phyloP scores from a whole-genome alignment of 2,329 filamentous ascomycete genomes.

The Pestalotiopsis sp. region DNA sequence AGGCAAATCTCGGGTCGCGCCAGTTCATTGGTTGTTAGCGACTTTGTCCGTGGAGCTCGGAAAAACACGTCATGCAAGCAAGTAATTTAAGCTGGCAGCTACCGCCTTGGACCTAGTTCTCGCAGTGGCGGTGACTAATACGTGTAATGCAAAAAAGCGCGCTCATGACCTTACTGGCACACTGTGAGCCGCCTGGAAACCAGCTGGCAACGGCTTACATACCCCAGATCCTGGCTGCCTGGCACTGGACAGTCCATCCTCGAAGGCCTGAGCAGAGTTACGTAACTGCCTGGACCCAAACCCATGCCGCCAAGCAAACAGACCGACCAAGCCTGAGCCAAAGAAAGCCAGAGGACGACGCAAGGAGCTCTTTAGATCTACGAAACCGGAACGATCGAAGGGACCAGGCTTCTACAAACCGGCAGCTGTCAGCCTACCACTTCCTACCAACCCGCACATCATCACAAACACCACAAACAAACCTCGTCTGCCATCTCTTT shows the following conservation, averaged over 20 bases:
- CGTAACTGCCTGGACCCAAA: conserved; percentile 3
- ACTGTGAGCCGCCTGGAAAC: neutral
- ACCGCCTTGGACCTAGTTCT: neutral
- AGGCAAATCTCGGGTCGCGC: conserved; percentile 12
- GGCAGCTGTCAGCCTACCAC: neutral
- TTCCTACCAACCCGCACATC: neutral
- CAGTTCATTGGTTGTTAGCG: conserved; percentile 13
- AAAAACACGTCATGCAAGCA: conserved; percentile 19
- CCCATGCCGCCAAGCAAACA: neutral
- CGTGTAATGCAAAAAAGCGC: neutral
- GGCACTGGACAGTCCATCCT: neutral
- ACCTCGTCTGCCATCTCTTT: neutral
- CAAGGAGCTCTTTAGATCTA: conserved; percentile 1
- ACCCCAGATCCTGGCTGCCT: neutral
- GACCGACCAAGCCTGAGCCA: neutral
- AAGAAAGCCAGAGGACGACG: neutral
- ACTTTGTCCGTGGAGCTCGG: conserved; percentile 15
- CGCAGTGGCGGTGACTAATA: neutral
- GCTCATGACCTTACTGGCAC: neutral
- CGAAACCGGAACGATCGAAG: neutral
- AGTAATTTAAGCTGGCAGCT: conserved; percentile 1
- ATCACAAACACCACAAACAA: neutral
- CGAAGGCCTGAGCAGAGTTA: conserved; percentile 2
- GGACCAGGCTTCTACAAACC: neutral
- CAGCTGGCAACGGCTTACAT: neutral